These are phyloP conservation scores for Zygoascus meyerae DNA, from an alignment of 1,139 yeast genomes.

Conservation along the genomic window DNA sequence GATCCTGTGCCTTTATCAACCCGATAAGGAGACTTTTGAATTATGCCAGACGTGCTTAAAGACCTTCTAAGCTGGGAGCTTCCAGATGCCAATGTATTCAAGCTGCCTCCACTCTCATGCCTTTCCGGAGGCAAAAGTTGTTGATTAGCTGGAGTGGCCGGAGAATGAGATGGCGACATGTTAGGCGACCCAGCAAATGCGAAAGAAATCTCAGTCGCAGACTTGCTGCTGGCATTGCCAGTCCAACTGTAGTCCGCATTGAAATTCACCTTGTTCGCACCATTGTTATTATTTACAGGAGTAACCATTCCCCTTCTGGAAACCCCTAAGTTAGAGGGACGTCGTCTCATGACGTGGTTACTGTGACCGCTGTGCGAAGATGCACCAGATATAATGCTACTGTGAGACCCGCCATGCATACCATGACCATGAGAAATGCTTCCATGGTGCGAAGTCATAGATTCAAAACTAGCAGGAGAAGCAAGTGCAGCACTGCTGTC, in stretches of 20 bases:
- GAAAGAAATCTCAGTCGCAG: constrained; percentile 8
- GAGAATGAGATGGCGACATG: neutral
- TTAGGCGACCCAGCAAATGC: constrained; percentile 7
- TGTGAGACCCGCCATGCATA: no score
- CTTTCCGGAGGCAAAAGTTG: neutral
- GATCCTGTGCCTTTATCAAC: neutral
- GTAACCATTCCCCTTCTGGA: constrained; percentile 1
- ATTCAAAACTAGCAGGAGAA: constrained; percentile 5
- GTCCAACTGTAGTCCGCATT: constrained; percentile 5
- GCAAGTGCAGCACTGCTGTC: neutral
- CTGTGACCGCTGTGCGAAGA: neutral
- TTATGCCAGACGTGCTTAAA: constrained; percentile 1
- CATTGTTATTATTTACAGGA: neutral
- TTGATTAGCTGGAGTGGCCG: constrained; percentile 3
- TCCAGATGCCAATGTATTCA: neutral
- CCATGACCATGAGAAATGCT: neutral
- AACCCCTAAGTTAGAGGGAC: constrained; percentile 2
- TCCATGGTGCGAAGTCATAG: neutral
- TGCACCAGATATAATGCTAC: neutral
- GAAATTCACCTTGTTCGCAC: neutral
- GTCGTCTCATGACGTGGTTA: neutral
- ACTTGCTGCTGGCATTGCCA: constrained; percentile 1
- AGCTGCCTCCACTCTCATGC: neutral
- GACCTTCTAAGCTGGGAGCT: constrained; percentile 1
- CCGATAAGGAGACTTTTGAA: neutral